Evolutionary conservation across 2,329 filamentous ascomycete species (phyloP), one percentile per base, ranked within the genome.

Genomic region (Xylaria sp.): DNA sequence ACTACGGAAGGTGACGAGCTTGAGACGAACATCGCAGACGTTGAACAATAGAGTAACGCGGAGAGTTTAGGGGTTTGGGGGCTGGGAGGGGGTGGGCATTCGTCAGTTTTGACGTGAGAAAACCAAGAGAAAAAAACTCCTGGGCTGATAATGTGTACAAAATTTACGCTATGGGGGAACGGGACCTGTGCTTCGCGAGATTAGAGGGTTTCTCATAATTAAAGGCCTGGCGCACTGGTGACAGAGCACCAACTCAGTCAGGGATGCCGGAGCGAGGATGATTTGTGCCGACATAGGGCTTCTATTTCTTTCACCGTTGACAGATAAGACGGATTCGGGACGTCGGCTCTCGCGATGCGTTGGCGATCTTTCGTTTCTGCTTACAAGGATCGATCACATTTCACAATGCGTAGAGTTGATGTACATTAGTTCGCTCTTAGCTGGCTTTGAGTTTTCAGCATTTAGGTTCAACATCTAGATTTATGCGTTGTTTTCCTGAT

Each of bases 401-500:
- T 17, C 17, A 57, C 6, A 6, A 54, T 28, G 23, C 46, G 23
- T 49, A 28, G 46, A 5, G 28, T 49, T 26, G 46, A 5, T 49
- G 28, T 26, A 26, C 46, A 49, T 28, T 57, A 40, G 33, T 44
- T 60, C 28, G 40, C 28, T 59, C 28, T 23, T 2, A 17, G 23
- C 13, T 26, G 20, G n/a, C 23, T 36, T 9, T 10, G 17, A 49
- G 44, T 44, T 36, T 10, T 40, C 23, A 46, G 10, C 33, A 23
- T 6, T 54, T 49, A 49, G 13, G 17, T n/a, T 6, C 40, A 51
- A 20, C 33, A 60, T 23, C 17, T 13, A 42, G 38, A 65, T 26
- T n/a, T 9, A 2, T 33, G 26, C 61, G 48, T 67, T 65, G 62
- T 65, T 65, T 36, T 53, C 66, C 5, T 17, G 26, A 28, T 15